Percentiles rank a stretch among this genome's conserved stretches.
Conservation (phyloP, 2,329 filamentous ascomycete genomes). For the Calonectria pseudoturangicola region DNA sequence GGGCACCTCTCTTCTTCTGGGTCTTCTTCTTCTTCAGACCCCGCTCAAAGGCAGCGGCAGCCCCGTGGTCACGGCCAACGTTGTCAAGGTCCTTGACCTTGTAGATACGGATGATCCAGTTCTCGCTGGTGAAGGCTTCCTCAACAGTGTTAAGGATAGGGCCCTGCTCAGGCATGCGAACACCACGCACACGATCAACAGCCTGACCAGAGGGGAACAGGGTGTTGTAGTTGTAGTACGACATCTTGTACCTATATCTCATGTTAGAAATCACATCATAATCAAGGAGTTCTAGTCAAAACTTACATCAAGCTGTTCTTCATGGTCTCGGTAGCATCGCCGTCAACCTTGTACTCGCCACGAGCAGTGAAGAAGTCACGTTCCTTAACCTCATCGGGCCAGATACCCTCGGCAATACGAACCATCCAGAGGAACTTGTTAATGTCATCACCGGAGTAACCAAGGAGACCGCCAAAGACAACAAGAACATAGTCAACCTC, state of each 20-base stretch:
- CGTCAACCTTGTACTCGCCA: conserved; percentile 96
- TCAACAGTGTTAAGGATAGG: conserved; percentile 92
- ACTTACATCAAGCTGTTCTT: conserved; percentile 99
- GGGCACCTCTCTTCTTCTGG: conserved; percentile 82
- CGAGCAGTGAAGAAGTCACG: conserved; percentile 95
- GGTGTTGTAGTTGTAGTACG: conserved; percentile 96
- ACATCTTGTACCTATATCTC: conserved; percentile 96
- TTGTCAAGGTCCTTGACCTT: conserved; percentile 99
- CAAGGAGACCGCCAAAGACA: conserved; percentile 95
- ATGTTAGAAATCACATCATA: conserved; percentile 38
- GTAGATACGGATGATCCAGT: conserved; percentile 99
- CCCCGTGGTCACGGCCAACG: conserved; percentile 89
- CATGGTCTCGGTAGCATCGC: conserved; percentile 96
- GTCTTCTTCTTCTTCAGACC: conserved; percentile 90
- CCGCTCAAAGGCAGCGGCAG: conserved; percentile 81
- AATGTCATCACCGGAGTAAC: conserved; percentile 98
- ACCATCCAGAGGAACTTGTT: conserved; percentile 99
- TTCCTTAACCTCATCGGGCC: conserved; percentile 99
- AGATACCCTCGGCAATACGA: conserved; percentile 98
- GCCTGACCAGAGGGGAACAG: conserved; percentile 96
- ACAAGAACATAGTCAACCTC: conserved; percentile 99
- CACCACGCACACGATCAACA: conserved; percentile 89
- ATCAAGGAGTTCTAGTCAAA: background rate
- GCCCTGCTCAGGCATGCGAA: conserved; percentile 86
- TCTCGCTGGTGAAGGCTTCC: conserved; percentile 98